Evolutionary conservation across 768 basidiomycete species (phyloP), one percentile per base, ranked within the genome.

Genomic region (Epithele typhae): DNA sequence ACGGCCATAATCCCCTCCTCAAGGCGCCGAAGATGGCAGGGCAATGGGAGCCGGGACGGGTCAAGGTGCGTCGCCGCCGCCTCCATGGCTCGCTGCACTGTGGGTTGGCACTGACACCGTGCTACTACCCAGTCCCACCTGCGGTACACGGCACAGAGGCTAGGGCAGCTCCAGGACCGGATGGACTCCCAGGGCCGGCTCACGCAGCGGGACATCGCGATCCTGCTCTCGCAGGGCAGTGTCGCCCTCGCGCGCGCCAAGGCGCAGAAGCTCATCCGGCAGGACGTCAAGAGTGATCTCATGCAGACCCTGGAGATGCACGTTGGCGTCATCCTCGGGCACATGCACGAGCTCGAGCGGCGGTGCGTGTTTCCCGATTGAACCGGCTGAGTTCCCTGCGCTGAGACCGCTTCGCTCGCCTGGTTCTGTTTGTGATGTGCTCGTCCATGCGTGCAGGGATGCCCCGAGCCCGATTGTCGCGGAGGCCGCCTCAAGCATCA

Each of bases 401-500:
- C n/a, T n/a, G n/a, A n/a, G n/a, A n/a, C n/a, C n/a, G n/a, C n/a
- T n/a, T n/a, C n/a, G n/a, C n/a, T n/a, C n/a, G n/a, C n/a, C n/a
- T n/a, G n/a, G n/a, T 36, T 36, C 7, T 19, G 8, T 7, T 30
- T 30, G 27, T 30, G 27, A 30, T 7, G 27, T 36, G 35, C 35
- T 36, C 15, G 7, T n/a, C 15, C n/a, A 36, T 36, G 12, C 35
- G 9, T 14, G 35, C 45, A 77, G 77, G 44, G 56, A 59, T 19
- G 48, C 62, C n/a, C 70, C 72, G 34, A 81, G 77, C 38, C 78
- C 79, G 3, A 58, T 64, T 25, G 59, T 84, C 10, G 60, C 77
- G n/a, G 85, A 88, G 62, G 84, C 87, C 18, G 77, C 77, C 15
- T 80, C 83, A 11, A 84, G 74, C 45, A 74, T 88, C 49, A 79